phyloP scores from a whole-genome alignment of 768 basidiomycete species.

The Pleurotus tuber-regium region DNA sequence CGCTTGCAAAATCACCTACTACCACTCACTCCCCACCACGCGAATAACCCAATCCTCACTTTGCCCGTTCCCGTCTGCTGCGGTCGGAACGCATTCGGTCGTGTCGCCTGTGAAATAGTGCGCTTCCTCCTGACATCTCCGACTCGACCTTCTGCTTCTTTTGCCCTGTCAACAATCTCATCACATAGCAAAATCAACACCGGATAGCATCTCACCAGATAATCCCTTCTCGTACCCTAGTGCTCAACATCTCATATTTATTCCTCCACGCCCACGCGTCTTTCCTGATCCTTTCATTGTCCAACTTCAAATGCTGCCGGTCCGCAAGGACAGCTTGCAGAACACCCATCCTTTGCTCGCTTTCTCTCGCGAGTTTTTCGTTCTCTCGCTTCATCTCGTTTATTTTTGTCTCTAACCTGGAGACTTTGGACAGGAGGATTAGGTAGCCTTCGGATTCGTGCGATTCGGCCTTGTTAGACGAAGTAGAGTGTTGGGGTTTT shows the following conservation, averaged over 20 bases:
- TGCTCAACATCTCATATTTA: conserved; percentile 8
- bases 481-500: neutral
- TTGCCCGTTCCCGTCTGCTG: neutral
- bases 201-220: conserved; percentile 1
- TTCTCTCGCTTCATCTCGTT: conserved; percentile 5
- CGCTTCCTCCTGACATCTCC: conserved; percentile 6
- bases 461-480: neutral
- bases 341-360: neutral
- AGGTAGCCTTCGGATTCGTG: conserved; percentile 9
- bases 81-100: conserved; percentile 8
- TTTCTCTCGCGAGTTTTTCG: neutral
- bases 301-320: neutral
- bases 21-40: conserved; percentile 3
- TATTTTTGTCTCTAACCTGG: conserved; percentile 1
- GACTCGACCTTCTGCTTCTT: conserved; percentile 1
- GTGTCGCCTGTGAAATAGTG: neutral
- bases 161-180: conserved; percentile 7
- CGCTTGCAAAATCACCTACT: neutral
- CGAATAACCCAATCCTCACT: neutral
- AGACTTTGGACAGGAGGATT: conserved; percentile 1
- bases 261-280: conserved; percentile 8
- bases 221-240: conserved; percentile 4
- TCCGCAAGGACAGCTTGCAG: conserved; percentile 4
- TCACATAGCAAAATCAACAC: neutral
- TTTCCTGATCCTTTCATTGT: conserved; percentile 3